Base-by-base conservation (phyloP, 345 rosid genomes). In the Euphorbia tirucalli region DNA sequence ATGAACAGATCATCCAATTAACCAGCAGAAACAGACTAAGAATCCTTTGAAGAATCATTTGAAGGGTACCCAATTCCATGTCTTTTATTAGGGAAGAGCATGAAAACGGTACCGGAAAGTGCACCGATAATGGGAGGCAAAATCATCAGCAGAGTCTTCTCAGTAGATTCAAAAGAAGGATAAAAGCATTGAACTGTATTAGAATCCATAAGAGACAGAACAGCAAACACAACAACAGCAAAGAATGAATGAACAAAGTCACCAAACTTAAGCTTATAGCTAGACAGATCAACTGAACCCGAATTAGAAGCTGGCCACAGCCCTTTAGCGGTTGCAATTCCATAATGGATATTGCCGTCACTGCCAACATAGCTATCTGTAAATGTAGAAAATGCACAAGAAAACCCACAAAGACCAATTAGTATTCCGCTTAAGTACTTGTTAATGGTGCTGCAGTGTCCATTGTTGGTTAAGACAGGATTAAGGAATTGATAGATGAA, bases 21-120 rank as follows among this genome's bases (percentile, higher is more conserved):
- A 22, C 15, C 24, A 22, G n/a, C 2, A 16, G 32, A 3, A 22
- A 18, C 4, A 44, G 21, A 65, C 56, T 65, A 65, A 2, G 69
- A 65, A 3, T 27, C 24, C 56, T 65, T 21, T 16, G 69, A 46
- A 44, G 68, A 63, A 22, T 74, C 54, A 71, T 48, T 27, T 13
- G 75, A 63, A 70, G 90, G 90, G 79, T 93, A 93, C 48, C 97
- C 98, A 39, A 93, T 75, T n/a, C 97, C 98, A 61, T 83, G 87
- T 35, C 98, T 92, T 0, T 72, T 84, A 79, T 82, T 86, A 0
- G 98, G 96, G 65, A 93, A 90, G 27, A 83, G 24, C 85, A 82
- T 75, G 77, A 91, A 93, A 18, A 88, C 65, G 0, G 73, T 2
- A 0, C 91, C 81, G 1, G 97, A 71, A 32, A 82, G 21, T 0